Evolutionary conservation across 768 basidiomycete genomes (phyloP).

Genomic region (Termitomyces sp.): DNA sequence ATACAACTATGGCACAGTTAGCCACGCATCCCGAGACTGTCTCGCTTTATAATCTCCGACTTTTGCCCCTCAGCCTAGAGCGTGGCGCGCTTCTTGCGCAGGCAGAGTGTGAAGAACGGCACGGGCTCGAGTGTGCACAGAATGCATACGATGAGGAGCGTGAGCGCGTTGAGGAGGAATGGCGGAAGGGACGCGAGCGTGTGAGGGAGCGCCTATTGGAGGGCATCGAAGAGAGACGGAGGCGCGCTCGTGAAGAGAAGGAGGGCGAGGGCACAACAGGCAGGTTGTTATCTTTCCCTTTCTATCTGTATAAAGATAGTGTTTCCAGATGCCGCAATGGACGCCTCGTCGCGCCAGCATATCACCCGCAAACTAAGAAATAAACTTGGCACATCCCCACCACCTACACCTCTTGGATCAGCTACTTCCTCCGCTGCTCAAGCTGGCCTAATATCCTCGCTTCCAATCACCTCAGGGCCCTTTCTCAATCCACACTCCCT

Average conservation of each 20-base stretch:
- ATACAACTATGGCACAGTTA: conserved; percentile 54
- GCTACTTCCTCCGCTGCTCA: conserved; percentile 28
- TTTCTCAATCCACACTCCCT: conserved; percentile 82
- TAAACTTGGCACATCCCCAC: conserved; percentile 73
- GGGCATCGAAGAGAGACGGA: conserved; percentile 77
- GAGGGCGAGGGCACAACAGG: conserved; percentile 81
- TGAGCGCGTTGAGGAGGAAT: conserved; percentile 78
- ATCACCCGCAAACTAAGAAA: conserved; percentile 83
- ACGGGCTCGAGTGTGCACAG: conserved; percentile 60
- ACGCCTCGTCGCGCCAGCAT: conserved; percentile 72
- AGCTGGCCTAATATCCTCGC: conserved; percentile 29
- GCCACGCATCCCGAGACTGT: conserved; percentile 63
- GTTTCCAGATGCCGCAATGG: conserved; percentile 61
- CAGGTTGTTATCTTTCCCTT: conserved; percentile 34
- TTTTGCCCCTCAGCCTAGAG: conserved; percentile 71
- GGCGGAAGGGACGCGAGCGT: conserved; percentile 66
- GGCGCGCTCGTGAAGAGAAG: conserved; percentile 80
- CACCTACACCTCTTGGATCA: conserved; percentile 60
- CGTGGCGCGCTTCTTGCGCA: conserved; percentile 71
- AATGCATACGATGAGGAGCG: conserved; percentile 75
- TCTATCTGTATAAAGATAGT: conserved; percentile 2
- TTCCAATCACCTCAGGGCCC: conserved; percentile 64
- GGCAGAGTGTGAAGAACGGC: conserved; percentile 60
- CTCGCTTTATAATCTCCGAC: conserved; percentile 60
- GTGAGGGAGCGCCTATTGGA: conserved; percentile 76